Evolutionary conservation across 768 basidiomycete genomes (phyloP), one percentile per base, ranked within the genome.

Genomic region (Exidia glandulosa): DNA sequence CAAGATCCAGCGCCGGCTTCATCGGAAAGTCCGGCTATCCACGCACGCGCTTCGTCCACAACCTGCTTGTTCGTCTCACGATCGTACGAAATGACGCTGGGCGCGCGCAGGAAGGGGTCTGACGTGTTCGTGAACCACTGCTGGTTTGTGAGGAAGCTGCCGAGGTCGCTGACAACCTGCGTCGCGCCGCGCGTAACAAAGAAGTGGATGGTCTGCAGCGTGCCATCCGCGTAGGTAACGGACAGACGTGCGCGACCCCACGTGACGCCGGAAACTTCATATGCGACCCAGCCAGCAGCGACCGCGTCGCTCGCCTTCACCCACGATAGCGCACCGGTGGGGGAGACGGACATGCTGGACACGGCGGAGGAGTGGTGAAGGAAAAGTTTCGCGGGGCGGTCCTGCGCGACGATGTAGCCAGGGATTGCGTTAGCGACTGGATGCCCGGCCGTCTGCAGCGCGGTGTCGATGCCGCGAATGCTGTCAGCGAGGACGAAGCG

Each of bases 1-100:
- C 79, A 83, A 27, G 80, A 81, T 12, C 80, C 81, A 0, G 81
- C 81, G 31, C 81, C 81, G n/a, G 78, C 81, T 66, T 83, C 81
- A 63, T 83, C 81, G 56, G 79, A 81, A 61, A 82, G 64, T 0
- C 81, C 81, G n/a, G 80, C 76, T 57, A 83, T 83, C 81, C 81
- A 83, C 14, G 80, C 79, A 37, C 81, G 67, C 14, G 79, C 73
- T 59, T 81, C 81, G 63, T 82, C 75, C 62, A 67, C 74, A 1
- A 83, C 79, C 1, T 76, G 60, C 7, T 77, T 76, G 61, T 81
- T 77, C 2, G 77, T 78, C 58, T 77, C 71, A 9, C 80, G 73
- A 61, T 83, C 81, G 62, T 80, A 83, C 62, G 76, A 79, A 60
- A 81, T 79, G 23, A 81, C 77, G 4, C 78, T 78, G 9, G 81